Conservation (phyloP, 768 basidiomycete genomes). For the Termitomyces sp. region DNA sequence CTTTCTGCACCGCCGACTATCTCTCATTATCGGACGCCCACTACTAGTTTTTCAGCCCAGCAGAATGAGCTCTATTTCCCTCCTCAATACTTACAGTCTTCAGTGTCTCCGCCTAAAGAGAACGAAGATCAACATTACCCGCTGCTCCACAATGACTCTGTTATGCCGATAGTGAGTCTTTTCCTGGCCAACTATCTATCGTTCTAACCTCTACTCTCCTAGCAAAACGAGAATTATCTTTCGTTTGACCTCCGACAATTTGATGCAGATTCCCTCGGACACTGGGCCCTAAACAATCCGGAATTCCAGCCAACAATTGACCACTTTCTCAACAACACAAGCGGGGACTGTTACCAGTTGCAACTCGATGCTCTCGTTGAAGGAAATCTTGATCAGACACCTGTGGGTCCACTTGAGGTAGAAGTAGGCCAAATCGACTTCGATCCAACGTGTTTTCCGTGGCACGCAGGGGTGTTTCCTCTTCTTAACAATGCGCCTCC, state of each 20-base stretch:
- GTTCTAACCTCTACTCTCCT: neutral
- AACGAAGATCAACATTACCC: conserved; percentile 7
- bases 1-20: neutral
- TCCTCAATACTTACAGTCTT: neutral
- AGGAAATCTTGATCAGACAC: neutral
- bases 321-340: conserved; percentile 10
- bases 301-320: conserved; percentile 11
- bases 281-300: conserved; percentile 8
- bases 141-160: neutral
- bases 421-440: conserved; percentile 11
- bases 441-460: conserved; percentile 6
- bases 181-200: neutral
- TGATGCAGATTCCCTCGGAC: conserved; percentile 3
- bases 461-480: conserved; percentile 3
- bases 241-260: conserved; percentile 10
- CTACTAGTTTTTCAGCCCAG: neutral
- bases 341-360: conserved; percentile 11
- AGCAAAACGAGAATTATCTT: conserved; percentile 6
- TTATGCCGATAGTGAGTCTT: neutral
- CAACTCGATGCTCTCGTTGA: conserved; percentile 8
- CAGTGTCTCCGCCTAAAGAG: neutral
- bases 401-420: conserved; percentile 13
- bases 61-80: neutral
- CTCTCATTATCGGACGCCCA: conserved; percentile 1
- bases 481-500: neutral